Base-by-base conservation (phyloP, 768 basidiomycete genomes). In the Obba rivulosa region DNA sequence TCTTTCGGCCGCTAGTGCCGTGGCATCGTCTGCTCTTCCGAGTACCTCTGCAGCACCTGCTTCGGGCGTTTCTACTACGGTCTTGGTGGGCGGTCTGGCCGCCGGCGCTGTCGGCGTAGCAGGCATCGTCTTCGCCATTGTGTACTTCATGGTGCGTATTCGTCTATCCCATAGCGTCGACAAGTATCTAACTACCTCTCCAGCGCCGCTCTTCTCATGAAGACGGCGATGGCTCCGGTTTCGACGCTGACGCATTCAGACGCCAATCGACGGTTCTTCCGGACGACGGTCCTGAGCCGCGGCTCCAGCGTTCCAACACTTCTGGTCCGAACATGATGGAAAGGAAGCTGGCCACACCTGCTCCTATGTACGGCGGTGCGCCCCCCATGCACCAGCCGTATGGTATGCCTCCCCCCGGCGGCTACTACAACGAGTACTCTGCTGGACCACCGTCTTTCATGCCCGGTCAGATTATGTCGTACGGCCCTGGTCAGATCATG, bases 181-280 rank as follows among this genome's bases (percentile, higher is more conserved):
- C n/a, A 39, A 20, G 21, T 9, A 18, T 37, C 24, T 23, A 16
- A 24, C 22, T 43, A 18, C 24, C 11, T 23, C 25, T 34, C 2
- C 41, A 63, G 60, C 61, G 61, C 45, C 63, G 67, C 41, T 51
- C 52, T 2, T 36, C 37, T 36, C 39, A 55, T 17, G 63, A 69
- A n/a, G 68, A 68, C 0, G 72, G 74, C 22, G 58, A 64, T 41
- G 64, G 59, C 17, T 16, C 50, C 43, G 52, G 52, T 28, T 88
- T 85, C 63, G 73, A 79, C 52, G 65, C 81, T 1, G 62, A 67
- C 38, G 74, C 74, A 9, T 85, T 85, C 73, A 76, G 78, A 44
- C 79, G 81, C 45, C 73, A 76, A 53, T 87, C 85, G 13, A 78
- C 76, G n/a, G 60, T 81, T 14, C 62, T 85, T 20, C 66, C 81